These are phyloP conservation scores for Ottelia alismoides DNA, from an alignment of 106 monocot genomes.

Conservation along the genomic window DNA sequence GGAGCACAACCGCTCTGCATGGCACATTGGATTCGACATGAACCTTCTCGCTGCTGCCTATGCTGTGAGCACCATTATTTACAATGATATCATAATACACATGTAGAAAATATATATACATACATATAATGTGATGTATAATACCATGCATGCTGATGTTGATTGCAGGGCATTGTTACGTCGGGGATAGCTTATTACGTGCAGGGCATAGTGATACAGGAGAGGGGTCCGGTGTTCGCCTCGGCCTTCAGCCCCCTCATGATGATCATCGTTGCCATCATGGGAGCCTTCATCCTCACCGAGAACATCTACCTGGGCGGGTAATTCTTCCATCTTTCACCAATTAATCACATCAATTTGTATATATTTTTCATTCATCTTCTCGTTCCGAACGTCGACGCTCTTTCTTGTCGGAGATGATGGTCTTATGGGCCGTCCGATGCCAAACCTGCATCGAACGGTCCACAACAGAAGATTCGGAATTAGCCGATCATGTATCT, in stretches of 20 bases:
- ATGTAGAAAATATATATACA: no score
- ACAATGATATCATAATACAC: background rate
- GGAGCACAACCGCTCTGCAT: constrained; percentile 48
- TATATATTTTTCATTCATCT: background rate
- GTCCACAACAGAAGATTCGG: no score
- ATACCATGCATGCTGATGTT: no score
- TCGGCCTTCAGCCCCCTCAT: constrained; percentile 69
- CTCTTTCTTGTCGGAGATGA: background rate
- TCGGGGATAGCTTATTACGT: no score
- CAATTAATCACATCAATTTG: no score
- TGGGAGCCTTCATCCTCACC: constrained; percentile 69
- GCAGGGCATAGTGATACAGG: constrained; percentile 31
- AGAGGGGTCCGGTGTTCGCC: constrained; percentile 58
- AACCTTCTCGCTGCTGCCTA: constrained; percentile 86
- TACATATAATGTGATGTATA: no score
- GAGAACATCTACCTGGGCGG: constrained; percentile 60
- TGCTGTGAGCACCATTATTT: background rate
- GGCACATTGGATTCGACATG: constrained; percentile 82
- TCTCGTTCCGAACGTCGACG: background rate
- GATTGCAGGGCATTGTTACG: constrained; percentile 14
- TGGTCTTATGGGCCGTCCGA: no score
- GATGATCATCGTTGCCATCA: constrained; percentile 67
- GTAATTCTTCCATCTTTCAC: constrained; percentile 20
- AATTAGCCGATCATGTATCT: no score
- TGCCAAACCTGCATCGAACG: no score